Evolutionary conservation across 2,329 filamentous ascomycete genomes (phyloP).

Genomic region (Camptophora hylomeconis): DNA sequence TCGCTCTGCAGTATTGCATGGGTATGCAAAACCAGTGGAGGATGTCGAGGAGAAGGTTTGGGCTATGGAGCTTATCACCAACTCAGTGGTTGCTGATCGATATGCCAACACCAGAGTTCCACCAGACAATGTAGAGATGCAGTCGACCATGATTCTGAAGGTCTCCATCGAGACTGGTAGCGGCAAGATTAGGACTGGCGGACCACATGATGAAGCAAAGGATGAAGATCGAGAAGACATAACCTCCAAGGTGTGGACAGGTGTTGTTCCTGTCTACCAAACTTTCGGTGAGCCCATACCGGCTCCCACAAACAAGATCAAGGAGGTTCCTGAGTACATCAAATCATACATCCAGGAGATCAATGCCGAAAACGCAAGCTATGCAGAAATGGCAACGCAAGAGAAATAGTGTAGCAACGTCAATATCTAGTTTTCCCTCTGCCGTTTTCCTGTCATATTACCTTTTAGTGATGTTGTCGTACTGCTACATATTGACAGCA

Average conservation of each 20-base stretch:
- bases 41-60: constrained; percentile 59
- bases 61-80: constrained; percentile 67
- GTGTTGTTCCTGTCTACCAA: constrained; percentile 52
- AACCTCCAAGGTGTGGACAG: constrained; percentile 42
- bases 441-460: too few relatives aligned
- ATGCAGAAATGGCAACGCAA: constrained; percentile 26
- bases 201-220: constrained; percentile 47
- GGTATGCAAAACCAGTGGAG: constrained; percentile 55
- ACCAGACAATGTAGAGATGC: constrained; percentile 60
- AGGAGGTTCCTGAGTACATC: constrained; percentile 50
- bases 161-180: constrained; percentile 58
- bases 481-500: too few relatives aligned
- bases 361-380: constrained; percentile 31
- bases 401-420: too few relatives aligned
- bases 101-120: constrained; percentile 59
- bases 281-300: constrained; percentile 51
- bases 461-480: too few relatives aligned
- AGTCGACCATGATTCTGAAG: constrained; percentile 58
- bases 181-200: constrained; percentile 58
- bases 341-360: constrained; percentile 36
- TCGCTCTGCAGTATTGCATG: constrained; percentile 66
- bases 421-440: too few relatives aligned
- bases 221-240: constrained; percentile 39
- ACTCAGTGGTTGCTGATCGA: constrained; percentile 55
- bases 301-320: constrained; percentile 44